These are phyloP conservation scores for Pachyrhizus erosus DNA, from an alignment of 306 rosid genomes.

Conservation along the genomic window DNA sequence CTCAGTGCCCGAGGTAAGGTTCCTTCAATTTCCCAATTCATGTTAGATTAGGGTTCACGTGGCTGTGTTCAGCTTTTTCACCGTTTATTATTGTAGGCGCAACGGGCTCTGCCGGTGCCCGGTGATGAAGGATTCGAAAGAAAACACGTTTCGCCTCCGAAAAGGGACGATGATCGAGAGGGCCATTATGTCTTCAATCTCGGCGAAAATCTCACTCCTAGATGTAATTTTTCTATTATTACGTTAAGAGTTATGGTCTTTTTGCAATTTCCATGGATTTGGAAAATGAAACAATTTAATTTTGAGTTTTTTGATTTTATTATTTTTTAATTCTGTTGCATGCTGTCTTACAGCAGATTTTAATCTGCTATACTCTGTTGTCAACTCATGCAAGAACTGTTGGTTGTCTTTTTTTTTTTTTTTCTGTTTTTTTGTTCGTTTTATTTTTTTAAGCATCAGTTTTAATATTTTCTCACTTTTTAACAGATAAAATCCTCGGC, in stretches of 20 bases:
- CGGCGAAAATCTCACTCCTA: constrained; percentile 94
- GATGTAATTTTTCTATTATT: constrained; percentile 59
- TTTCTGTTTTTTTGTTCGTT: too few relatives aligned
- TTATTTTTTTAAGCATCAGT: not conserved
- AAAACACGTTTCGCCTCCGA: constrained; percentile 79
- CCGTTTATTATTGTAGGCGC: constrained; percentile 51
- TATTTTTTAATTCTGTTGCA: not conserved
- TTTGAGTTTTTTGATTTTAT: not conserved
- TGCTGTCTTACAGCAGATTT: not conserved
- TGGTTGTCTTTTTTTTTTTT: not conserved
- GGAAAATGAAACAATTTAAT: not conserved
- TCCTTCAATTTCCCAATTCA: constrained; percentile 37
- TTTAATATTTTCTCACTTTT: constrained; percentile 9
- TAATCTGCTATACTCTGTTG: not conserved
- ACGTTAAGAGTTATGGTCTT: not conserved
- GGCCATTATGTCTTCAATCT: constrained; percentile 85
- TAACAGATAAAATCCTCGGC: constrained; percentile 91
- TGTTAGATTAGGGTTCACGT: constrained; percentile 40
- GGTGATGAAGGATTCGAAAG: constrained; percentile 52
- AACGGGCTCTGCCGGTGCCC: constrained; percentile 49
- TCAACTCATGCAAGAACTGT: not conserved
- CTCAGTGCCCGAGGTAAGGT: constrained; percentile 58
- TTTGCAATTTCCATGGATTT: not conserved
- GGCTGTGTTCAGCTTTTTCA: too few relatives aligned
- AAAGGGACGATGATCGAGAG: constrained; percentile 92